These are phyloP conservation scores for Melaleuca alternifolia DNA, from an alignment of 345 rosid species.

Conservation along the genomic window DNA sequence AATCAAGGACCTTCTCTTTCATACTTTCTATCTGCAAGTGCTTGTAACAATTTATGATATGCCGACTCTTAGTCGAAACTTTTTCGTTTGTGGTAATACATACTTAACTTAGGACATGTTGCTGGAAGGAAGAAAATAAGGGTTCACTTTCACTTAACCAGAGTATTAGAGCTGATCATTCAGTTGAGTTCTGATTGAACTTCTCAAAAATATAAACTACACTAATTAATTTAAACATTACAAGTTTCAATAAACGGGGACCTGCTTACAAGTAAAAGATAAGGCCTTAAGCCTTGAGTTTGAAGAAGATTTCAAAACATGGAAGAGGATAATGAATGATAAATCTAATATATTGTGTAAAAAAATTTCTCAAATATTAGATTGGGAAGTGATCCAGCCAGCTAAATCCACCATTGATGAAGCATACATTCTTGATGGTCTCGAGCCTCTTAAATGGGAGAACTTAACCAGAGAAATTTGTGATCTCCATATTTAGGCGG, in stretches of 20 bases:
- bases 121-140: not conserved
- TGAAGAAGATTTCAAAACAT: not conserved
- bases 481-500: not conserved
- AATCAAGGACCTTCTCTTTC: constrained; percentile 8
- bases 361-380: not conserved
- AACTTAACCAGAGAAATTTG: not conserved
- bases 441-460: not conserved
- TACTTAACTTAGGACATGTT: not conserved
- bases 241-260: not conserved
- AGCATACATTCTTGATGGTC: not conserved
- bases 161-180: not conserved
- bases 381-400: not conserved
- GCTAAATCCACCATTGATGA: not conserved
- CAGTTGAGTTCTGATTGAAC: not conserved
- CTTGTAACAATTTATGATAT: not conserved
- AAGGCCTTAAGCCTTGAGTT: not conserved
- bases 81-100: not conserved
- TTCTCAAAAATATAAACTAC: not conserved
- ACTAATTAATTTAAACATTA: not conserved
- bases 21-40: not conserved
- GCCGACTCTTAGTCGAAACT: not conserved
- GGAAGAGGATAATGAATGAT: not conserved
- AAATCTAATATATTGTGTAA: not conserved
- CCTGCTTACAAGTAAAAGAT: not conserved
- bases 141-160: not conserved